Evolutionary conservation across 2,329 filamentous ascomycete genomes (phyloP).

Genomic region (Amesomyces nigricolor): DNA sequence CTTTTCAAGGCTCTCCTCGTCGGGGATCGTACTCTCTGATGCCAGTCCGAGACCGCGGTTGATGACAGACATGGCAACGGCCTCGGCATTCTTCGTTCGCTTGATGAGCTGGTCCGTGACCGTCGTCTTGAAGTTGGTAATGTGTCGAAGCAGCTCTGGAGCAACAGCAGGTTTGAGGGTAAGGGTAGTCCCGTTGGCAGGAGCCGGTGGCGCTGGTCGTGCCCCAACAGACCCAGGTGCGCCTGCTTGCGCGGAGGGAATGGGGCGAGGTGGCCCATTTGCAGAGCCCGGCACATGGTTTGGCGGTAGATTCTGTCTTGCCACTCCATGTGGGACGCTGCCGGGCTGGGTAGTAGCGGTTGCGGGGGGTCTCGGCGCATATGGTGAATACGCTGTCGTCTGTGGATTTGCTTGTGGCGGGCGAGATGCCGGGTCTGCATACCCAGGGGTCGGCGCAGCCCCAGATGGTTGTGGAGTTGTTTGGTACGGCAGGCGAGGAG

Average conservation of each 20-base stretch:
- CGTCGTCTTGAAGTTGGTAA: slow-evolving; percentile 43
- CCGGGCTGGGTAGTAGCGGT: slow-evolving; percentile 18
- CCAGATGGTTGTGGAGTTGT: slow-evolving; percentile 18
- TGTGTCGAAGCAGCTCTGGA: slow-evolving; percentile 38
- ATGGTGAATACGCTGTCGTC: slow-evolving; percentile 30
- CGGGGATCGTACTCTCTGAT: slow-evolving; percentile 35
- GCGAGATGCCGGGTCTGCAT: slow-evolving; percentile 22
- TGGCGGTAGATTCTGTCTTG: slow-evolving; percentile 14
- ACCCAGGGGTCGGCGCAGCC: slow-evolving; percentile 26
- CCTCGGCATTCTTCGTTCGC: slow-evolving; percentile 39
- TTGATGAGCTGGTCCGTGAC: slow-evolving; percentile 42
- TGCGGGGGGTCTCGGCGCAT: slow-evolving; percentile 27
- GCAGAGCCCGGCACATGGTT: slow-evolving; percentile 2
- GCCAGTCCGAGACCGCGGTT: slow-evolving; percentile 47
- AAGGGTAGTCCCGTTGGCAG: slow-evolving; percentile 5
- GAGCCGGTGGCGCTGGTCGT: slow-evolving; percentile 15
- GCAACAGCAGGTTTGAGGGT: slow-evolving; percentile 36
- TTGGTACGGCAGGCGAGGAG: slow-evolving; percentile 20
- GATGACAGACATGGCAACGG: slow-evolving; percentile 48
- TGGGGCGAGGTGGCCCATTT: slow-evolving; percentile 21
- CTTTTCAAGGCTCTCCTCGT: slow-evolving; percentile 42
- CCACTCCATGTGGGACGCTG: slow-evolving; percentile 12
- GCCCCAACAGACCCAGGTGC: slow-evolving; percentile 3
- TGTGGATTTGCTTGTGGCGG: slow-evolving; percentile 25
- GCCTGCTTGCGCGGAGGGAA: slow-evolving; percentile 4